Evolutionary conservation across 1,139 yeast genomes (phyloP).

Genomic region (Citeromyces hawaiiensis): DNA sequence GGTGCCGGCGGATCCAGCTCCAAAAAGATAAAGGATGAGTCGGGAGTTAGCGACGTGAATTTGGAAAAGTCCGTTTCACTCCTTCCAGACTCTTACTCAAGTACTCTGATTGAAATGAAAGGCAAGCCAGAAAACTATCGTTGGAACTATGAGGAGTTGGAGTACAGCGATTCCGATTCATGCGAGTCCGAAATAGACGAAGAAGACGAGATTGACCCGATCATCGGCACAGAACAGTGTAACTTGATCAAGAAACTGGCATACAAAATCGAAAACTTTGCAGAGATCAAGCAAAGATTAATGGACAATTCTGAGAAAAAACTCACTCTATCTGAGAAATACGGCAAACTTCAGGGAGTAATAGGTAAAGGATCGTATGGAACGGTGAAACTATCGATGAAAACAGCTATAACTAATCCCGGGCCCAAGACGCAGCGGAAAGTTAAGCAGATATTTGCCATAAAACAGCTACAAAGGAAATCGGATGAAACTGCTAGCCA

Average conservation of each 20-base stretch:
- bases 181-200: conserved; percentile 11
- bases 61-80: conserved; percentile 21
- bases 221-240: conserved; percentile 43
- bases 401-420: background rate
- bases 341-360: conserved; percentile 48
- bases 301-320: conserved; percentile 12
- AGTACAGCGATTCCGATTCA: conserved; percentile 16
- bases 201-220: conserved; percentile 27
- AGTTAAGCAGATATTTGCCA: conserved; percentile 36
- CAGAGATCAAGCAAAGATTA: conserved; percentile 13
- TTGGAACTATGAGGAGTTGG: conserved; percentile 22
- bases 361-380: conserved; percentile 67
- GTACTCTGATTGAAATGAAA: conserved; percentile 19
- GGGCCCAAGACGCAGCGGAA: conserved; percentile 9
- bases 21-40: conserved; percentile 15
- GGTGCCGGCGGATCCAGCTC: conserved; percentile 7
- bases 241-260: conserved; percentile 34
- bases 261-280: conserved; percentile 22
- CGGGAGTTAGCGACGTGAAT: conserved; percentile 12
- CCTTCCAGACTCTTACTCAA: conserved; percentile 21
- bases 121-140: conserved; percentile 21
- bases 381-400: conserved; percentile 38
- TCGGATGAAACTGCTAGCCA: conserved; percentile 39
- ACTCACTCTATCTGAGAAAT: conserved; percentile 24
- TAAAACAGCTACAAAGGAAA: conserved; percentile 50